Conservation (phyloP, 2,329 filamentous ascomycete genomes). For the Aspergillus japonicus region DNA sequence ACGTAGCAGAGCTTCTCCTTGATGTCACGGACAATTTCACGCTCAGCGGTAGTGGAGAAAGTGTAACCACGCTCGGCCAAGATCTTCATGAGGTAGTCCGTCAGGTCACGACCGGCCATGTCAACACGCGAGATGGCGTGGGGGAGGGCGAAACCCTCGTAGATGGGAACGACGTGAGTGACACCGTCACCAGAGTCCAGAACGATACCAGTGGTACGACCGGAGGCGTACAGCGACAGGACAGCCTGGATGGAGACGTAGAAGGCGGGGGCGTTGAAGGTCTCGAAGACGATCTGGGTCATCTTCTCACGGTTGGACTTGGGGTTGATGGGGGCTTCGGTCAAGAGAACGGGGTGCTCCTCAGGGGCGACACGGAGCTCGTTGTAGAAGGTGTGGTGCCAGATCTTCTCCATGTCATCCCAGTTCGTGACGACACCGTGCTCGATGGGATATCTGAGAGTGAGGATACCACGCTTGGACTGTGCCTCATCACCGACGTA, state of each 20-base stretch:
- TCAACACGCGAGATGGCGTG: constrained; percentile 99
- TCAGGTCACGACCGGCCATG: constrained; percentile 99
- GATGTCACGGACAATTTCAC: constrained; percentile 99
- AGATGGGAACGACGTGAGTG: constrained; percentile 99
- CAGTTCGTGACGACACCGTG: constrained; percentile 99
- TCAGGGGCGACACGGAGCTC: constrained; percentile 99
- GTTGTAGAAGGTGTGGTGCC: constrained; percentile 99
- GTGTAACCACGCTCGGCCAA: constrained; percentile 98
- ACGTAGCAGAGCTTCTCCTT: constrained; percentile 99
- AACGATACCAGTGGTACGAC: constrained; percentile 99
- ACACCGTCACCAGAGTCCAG: constrained; percentile 99
- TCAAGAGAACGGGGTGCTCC: constrained; percentile 99
- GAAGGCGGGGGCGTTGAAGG: constrained; percentile 99
- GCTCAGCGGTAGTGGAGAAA: constrained; percentile 99
- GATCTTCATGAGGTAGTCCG: constrained; percentile 99
- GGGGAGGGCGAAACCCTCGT: constrained; percentile 99
- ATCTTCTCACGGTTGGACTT: constrained; percentile 99
- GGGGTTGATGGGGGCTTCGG: constrained; percentile 99
- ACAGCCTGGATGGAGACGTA: constrained; percentile 99
- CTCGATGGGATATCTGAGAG: constrained; percentile 98
- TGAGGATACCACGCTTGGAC: constrained; percentile 99
- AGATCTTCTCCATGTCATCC: constrained; percentile 99
- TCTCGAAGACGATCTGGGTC: constrained; percentile 99
- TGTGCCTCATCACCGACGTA: constrained; percentile 99
- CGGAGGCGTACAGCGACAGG: constrained; percentile 97